These are phyloP conservation scores for Calocybe gambosa DNA, from an alignment of 1,284 basidiomycete genomes.

Conservation along the genomic window DNA sequence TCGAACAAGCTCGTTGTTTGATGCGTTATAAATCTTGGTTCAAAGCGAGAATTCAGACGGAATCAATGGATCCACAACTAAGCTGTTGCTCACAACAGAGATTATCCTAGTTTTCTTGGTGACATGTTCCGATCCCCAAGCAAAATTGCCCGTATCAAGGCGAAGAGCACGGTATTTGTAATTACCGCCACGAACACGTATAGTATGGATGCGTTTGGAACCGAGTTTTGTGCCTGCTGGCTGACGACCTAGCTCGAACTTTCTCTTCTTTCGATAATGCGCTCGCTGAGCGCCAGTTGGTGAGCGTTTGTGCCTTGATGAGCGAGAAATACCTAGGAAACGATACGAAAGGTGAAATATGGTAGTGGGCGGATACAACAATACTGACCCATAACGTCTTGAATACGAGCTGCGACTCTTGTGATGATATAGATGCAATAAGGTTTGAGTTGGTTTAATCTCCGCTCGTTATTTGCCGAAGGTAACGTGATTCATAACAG, in stretches of 20 bases:
- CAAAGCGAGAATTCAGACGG: background rate
- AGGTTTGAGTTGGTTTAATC: slow-evolving; percentile 29
- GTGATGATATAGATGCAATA: slow-evolving; percentile 36
- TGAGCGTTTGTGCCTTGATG: slow-evolving; percentile 93
- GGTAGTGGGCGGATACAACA: slow-evolving; percentile 10
- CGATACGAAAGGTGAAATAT: background rate
- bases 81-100: slow-evolving; percentile 70
- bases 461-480: slow-evolving; percentile 24
- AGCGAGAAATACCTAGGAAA: slow-evolving; percentile 80
- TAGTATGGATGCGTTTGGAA: slow-evolving; percentile 86
- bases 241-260: slow-evolving; percentile 97
- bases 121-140: slow-evolving; percentile 90
- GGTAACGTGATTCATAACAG: slow-evolving; percentile 7
- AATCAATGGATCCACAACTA: background rate
- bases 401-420: slow-evolving; percentile 33
- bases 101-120: slow-evolving; percentile 94
- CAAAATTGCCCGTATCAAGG: slow-evolving; percentile 93
- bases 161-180: slow-evolving; percentile 90
- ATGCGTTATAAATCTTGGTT: slow-evolving; percentile 87
- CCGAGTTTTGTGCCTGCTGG: slow-evolving; percentile 94
- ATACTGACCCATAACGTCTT: slow-evolving; percentile 54
- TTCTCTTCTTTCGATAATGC: slow-evolving; percentile 98
- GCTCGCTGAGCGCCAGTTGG: slow-evolving; percentile 90
- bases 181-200: slow-evolving; percentile 92
- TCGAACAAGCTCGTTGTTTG: slow-evolving; percentile 98